Evolutionary conservation across 129 eudicot species (phyloP).

Genomic region (Calendula officinalis): DNA sequence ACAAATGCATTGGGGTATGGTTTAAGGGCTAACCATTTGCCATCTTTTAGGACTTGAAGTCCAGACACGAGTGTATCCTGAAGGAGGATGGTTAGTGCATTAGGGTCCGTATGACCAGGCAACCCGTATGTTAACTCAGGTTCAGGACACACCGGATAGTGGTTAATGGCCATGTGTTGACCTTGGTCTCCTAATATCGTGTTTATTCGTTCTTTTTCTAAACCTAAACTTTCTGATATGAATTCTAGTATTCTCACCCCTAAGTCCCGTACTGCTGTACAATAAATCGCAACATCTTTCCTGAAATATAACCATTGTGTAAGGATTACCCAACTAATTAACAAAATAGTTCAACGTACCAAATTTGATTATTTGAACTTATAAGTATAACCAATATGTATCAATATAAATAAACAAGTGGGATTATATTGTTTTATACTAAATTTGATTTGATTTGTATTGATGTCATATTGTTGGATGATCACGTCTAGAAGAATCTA

Average conservation of each 20-base stretch:
- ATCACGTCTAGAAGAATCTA: no score
- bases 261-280: conserved; percentile 50
- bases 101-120: conserved; percentile 85
- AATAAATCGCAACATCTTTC: conserved; percentile 36
- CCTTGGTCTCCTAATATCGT: conserved; percentile 62
- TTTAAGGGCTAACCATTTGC: conserved; percentile 61
- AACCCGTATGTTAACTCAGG: conserved; percentile 86
- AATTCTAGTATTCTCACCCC: conserved; percentile 59
- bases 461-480: no score
- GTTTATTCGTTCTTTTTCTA: conserved; percentile 47
- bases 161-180: conserved; percentile 86
- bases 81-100: conserved; percentile 81
- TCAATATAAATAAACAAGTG: no score
- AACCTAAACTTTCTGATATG: conserved; percentile 70
- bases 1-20: conserved; percentile 79
- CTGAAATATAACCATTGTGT: conserved; percentile 3
- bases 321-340: neutral
- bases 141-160: conserved; percentile 72
- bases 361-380: no score
- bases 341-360: no score
- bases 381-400: no score
- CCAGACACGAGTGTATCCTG: conserved; percentile 69
- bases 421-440: no score
- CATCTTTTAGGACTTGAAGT: conserved; percentile 77
- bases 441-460: no score